These are phyloP conservation scores for Xenosphaeropsis pyriputrescens DNA, from an alignment of 2,329 filamentous ascomycete genomes.

Conservation along the genomic window DNA sequence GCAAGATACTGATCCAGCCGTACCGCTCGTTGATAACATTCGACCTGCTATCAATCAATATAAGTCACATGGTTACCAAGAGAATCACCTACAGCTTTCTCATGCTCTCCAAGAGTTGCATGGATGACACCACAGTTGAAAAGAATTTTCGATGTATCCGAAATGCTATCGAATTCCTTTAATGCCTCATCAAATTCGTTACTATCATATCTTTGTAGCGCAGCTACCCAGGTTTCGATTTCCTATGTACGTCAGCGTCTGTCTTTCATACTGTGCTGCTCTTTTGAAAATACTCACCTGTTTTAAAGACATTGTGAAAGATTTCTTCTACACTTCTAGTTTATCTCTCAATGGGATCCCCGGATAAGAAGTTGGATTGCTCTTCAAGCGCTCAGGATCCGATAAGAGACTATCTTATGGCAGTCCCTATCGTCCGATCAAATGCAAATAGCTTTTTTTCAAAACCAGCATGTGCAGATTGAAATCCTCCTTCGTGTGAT, in stretches of 20 bases:
- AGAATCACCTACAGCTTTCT: conserved; percentile 56
- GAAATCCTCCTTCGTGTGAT: too few relatives aligned
- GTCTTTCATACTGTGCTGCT: too few relatives aligned
- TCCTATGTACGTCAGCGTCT: conserved; percentile 34
- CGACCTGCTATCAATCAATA: conserved; percentile 45
- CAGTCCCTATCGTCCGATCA: too few relatives aligned
- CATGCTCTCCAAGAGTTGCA: conserved; percentile 89
- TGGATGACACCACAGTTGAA: conserved; percentile 99
- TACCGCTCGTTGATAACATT: conserved; percentile 87
- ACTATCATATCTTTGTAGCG: conserved; percentile 84
- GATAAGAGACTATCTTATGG: too few relatives aligned
- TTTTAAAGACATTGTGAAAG: conserved; percentile 23
- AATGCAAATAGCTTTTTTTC: too few relatives aligned
- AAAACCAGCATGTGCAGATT: too few relatives aligned
- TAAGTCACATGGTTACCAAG: conserved; percentile 5
- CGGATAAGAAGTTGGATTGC: too few relatives aligned
- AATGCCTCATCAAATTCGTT: conserved; percentile 92
- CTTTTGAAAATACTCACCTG: conserved; percentile 18
- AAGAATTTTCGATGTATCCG: conserved; percentile 93
- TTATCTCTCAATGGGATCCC: too few relatives aligned
- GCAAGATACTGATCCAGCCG: conserved; percentile 88
- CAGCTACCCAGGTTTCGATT: conserved; percentile 97
- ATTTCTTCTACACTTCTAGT: too few relatives aligned
- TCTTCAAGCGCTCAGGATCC: too few relatives aligned
- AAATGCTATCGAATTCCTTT: conserved; percentile 69